These are phyloP conservation scores for Pyrrhoderma lamaoense DNA, from an alignment of 1,284 basidiomycete species.

Conservation along the genomic window DNA sequence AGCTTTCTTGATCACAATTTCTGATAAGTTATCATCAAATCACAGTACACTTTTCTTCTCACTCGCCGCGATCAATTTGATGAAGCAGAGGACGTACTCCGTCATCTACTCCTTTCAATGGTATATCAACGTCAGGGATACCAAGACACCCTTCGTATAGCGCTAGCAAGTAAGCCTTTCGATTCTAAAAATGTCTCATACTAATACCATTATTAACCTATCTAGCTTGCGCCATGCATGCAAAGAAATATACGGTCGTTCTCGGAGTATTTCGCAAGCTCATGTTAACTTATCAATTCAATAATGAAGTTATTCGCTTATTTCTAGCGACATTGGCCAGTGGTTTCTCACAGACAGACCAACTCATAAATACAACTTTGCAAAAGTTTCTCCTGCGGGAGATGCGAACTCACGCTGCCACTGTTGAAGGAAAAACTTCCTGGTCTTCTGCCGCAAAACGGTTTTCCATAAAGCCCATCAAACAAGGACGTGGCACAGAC, in stretches of 20 bases:
- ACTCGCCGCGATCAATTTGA: conserved; percentile 61
- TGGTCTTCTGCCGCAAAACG: conserved; percentile 52
- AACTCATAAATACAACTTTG: conserved; percentile 67
- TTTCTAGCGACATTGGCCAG: conserved; percentile 64
- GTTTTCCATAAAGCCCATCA: conserved; percentile 31
- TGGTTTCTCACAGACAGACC: conserved; percentile 59
- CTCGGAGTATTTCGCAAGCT: conserved; percentile 72
- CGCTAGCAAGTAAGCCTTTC: conserved; percentile 57
- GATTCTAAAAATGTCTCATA: neutral
- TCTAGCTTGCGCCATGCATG: conserved; percentile 64
- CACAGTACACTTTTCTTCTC: conserved; percentile 78
- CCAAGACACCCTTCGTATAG: conserved; percentile 67
- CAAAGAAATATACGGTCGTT: conserved; percentile 47
- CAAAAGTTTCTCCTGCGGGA: conserved; percentile 82
- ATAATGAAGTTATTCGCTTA: conserved; percentile 75
- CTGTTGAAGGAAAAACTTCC: conserved; percentile 48
- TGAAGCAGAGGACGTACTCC: conserved; percentile 70
- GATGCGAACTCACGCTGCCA: conserved; percentile 56
- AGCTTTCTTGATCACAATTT: neutral
- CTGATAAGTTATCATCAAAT: conserved; percentile 5
- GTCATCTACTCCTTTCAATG: conserved; percentile 73
- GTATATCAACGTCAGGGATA: conserved; percentile 60
- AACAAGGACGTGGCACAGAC: conserved; percentile 21
- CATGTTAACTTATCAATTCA: conserved; percentile 64
- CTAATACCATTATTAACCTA: neutral